Conservation (phyloP, 169 alveolate genomes). For the Haemoproteus tartakovskyi region DNA sequence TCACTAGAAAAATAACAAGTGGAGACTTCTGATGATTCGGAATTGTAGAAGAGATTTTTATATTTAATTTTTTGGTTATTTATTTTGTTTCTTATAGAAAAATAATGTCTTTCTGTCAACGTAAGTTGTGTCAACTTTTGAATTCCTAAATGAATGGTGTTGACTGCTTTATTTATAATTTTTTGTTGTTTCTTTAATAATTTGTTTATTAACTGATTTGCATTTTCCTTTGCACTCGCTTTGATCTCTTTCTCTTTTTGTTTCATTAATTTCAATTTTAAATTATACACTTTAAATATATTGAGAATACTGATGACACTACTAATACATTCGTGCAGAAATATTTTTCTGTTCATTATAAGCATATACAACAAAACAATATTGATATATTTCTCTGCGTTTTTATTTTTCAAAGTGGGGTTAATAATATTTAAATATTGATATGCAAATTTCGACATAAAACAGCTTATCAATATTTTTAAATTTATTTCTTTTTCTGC, state of each 20-base stretch:
- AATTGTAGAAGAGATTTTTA: slow-evolving; percentile 21
- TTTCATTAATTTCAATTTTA: slow-evolving; percentile 44
- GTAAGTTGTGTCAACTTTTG: slow-evolving; percentile 54
- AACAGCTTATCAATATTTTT: slow-evolving; percentile 54
- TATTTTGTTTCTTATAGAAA: slow-evolving; percentile 16
- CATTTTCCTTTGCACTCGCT: not conserved
- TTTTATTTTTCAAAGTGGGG: slow-evolving; percentile 28
- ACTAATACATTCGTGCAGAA: slow-evolving; percentile 57
- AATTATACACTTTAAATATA: slow-evolving; percentile 49
- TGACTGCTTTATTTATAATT: slow-evolving; percentile 57
- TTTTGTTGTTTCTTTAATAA: slow-evolving; percentile 21
- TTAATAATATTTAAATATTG: slow-evolving; percentile 58
- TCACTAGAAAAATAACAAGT: slow-evolving; percentile 64
- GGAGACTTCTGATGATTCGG: slow-evolving; percentile 55
- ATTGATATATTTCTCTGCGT: slow-evolving; percentile 42
- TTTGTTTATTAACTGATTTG: slow-evolving; percentile 1
- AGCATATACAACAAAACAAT: slow-evolving; percentile 47
- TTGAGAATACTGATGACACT: slow-evolving; percentile 48
- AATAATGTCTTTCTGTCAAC: slow-evolving; percentile 59
- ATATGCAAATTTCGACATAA: slow-evolving; percentile 63
- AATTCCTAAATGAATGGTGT: slow-evolving; percentile 46
- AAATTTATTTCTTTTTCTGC: slow-evolving; percentile 60
- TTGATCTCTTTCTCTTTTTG: slow-evolving; percentile 37
- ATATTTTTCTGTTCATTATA: slow-evolving; percentile 56
- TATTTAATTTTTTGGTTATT: slow-evolving; percentile 21